Evolutionary conservation across 2,329 filamentous ascomycete genomes (phyloP).

Genomic region (Ascochyta fabae): DNA sequence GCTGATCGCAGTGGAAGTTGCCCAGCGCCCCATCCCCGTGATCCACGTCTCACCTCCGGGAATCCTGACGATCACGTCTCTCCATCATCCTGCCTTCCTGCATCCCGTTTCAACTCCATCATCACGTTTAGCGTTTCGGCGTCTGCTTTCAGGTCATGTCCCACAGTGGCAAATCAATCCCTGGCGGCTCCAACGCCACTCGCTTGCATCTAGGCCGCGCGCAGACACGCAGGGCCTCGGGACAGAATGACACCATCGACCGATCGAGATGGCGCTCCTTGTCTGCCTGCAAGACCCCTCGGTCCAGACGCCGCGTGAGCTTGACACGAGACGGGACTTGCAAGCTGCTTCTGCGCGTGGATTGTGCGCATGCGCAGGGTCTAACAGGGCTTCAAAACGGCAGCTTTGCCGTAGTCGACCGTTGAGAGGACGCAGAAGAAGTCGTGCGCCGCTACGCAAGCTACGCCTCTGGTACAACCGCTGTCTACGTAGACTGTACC

Average conservation of each 20-base stretch:
- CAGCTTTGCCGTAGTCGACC: conserved; percentile 2
- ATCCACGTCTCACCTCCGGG: conserved; percentile 1
- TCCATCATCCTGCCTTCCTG: neutral
- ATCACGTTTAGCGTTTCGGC: neutral
- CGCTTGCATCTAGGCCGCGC: conserved; percentile 14
- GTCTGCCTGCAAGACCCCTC: conserved; percentile 10
- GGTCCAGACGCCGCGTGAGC: conserved; percentile 9
- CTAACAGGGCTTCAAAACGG: conserved; percentile 6
- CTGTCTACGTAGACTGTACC: neutral
- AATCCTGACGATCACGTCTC: conserved; percentile 11
- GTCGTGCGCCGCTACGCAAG: neutral
- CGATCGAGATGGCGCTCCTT: conserved; percentile 14
- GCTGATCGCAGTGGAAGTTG: conserved; percentile 7
- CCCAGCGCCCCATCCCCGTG: conserved; percentile 9
- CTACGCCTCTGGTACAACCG: neutral
- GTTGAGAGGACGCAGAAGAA: neutral
- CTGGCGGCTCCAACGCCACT: conserved; percentile 14
- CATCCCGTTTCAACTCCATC: neutral
- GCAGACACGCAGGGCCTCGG: neutral
- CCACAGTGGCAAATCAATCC: conserved; percentile 14
- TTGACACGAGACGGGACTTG: conserved; percentile 7
- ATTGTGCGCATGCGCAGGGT: conserved; percentile 7
- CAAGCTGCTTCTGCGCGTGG: conserved; percentile 8
- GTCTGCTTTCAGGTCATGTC: neutral
- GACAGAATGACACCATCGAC: conserved; percentile 19